Evolutionary conservation across 495 filamentous ascomycete genomes (phyloP).

Genomic region (Aspergillus wentii): DNA sequence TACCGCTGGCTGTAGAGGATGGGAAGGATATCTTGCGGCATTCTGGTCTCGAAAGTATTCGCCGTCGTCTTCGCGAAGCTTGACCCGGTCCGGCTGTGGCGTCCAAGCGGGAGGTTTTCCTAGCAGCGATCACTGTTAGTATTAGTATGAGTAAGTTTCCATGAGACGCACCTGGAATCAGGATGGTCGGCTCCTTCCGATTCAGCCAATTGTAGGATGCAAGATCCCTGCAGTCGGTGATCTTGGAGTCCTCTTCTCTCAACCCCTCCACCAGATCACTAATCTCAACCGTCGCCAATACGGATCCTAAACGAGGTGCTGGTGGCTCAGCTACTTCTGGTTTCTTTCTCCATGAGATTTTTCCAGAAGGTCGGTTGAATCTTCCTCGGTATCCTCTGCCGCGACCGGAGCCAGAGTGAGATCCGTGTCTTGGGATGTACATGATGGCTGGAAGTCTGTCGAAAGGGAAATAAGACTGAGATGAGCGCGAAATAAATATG

Average conservation of each 20-base stretch:
- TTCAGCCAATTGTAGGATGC: conserved; percentile 55
- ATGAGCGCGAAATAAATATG: no score
- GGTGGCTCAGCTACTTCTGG: conserved; percentile 1
- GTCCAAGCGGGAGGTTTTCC: conserved; percentile 57
- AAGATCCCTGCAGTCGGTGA: conserved; percentile 22
- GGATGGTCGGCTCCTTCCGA: conserved; percentile 27
- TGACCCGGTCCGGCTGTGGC: conserved; percentile 30
- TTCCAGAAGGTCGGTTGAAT: not conserved
- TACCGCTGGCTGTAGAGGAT: conserved; percentile 58
- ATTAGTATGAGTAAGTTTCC: no score
- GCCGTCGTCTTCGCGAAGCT: conserved; percentile 47
- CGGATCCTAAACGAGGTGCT: conserved; percentile 14
- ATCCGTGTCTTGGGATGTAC: not conserved
- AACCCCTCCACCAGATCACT: conserved; percentile 11
- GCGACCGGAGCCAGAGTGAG: not conserved
- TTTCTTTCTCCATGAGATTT: not conserved
- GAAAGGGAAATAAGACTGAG: no score
- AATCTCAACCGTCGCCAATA: conserved; percentile 15
- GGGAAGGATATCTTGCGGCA: conserved; percentile 47
- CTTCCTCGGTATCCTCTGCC: not conserved
- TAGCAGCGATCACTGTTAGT: conserved; percentile 15
- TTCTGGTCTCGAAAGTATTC: conserved; percentile 59
- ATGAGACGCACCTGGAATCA: conserved; percentile 44
- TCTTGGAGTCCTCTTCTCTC: conserved; percentile 6
- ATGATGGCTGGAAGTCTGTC: not conserved